Evolutionary conservation across 2,329 filamentous ascomycete species (phyloP).

Genomic region (Chrysoporthe puriensis): DNA sequence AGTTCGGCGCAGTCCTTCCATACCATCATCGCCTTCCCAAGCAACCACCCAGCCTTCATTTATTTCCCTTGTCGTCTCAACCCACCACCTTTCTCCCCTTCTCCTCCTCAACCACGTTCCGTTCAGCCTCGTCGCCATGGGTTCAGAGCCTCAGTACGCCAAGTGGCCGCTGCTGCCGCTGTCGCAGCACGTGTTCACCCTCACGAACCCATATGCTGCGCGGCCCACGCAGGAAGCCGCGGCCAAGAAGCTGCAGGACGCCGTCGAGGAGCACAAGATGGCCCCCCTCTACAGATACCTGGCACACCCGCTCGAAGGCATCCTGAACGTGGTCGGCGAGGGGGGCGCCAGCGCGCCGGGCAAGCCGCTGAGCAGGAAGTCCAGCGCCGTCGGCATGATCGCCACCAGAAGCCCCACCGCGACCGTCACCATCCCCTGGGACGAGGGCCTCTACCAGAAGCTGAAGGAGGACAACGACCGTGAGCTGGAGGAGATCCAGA

Average conservation of each 20-base stretch:
- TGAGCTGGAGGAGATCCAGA: conserved; percentile 76
- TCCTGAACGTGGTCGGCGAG: conserved; percentile 78
- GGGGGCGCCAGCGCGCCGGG: conserved; percentile 52
- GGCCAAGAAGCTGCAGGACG: conserved; percentile 77
- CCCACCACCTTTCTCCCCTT: not conserved
- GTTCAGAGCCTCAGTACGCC: conserved; percentile 81
- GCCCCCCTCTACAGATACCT: conserved; percentile 85
- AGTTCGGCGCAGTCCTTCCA: conserved; percentile 4
- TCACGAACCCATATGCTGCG: conserved; percentile 78
- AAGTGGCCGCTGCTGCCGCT: conserved; percentile 83
- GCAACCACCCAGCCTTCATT: not conserved
- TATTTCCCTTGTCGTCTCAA: not conserved
- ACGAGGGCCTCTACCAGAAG: conserved; percentile 82
- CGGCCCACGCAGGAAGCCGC: conserved; percentile 69
- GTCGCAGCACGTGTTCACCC: conserved; percentile 82
- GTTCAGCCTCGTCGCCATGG: conserved; percentile 56
- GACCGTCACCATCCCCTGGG: conserved; percentile 79
- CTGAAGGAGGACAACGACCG: conserved; percentile 77
- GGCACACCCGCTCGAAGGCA: conserved; percentile 79
- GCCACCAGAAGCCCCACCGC: conserved; percentile 69
- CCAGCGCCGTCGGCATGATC: conserved; percentile 74
- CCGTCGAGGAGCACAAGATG: conserved; percentile 83
- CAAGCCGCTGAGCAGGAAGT: conserved; percentile 69
- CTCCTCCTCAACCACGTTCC: not conserved
- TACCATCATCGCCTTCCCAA: conserved; percentile 10